phyloP scores from a whole-genome alignment of 805 yeast species.

The Metschnikowia drakensbergensis region DNA sequence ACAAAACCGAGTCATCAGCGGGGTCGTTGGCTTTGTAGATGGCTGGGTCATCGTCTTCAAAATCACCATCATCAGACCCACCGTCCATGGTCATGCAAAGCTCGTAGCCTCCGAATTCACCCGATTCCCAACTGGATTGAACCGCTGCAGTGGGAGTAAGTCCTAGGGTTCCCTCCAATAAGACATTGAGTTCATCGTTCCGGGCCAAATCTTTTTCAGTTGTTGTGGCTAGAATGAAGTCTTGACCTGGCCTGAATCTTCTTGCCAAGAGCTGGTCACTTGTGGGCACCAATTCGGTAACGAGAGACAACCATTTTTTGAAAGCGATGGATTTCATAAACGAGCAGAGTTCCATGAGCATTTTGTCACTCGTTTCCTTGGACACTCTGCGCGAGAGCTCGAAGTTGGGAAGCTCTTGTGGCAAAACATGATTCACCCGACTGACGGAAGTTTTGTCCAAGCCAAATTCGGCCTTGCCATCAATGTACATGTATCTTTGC shows the following conservation, averaged over 20 bases:
- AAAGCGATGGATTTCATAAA: constrained; percentile 62
- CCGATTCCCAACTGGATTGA: constrained; percentile 75
- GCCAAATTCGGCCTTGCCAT: constrained; percentile 48
- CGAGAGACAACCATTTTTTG: constrained; percentile 59
- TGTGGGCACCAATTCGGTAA: constrained; percentile 61
- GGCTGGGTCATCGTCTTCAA: constrained; percentile 74
- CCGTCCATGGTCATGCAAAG: constrained; percentile 70
- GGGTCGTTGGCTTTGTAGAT: constrained; percentile 58
- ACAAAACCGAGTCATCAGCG: constrained; percentile 68
- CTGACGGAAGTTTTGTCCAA: constrained; percentile 32
- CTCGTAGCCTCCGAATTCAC: constrained; percentile 95
- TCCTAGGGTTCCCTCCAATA: constrained; percentile 76
- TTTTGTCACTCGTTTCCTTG: constrained; percentile 28
- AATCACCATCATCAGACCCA: constrained; percentile 44
- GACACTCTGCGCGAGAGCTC: constrained; percentile 24
- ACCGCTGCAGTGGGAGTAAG: constrained; percentile 62
- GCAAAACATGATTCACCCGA: constrained; percentile 30
- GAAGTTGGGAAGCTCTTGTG: constrained; percentile 58
- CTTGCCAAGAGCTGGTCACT: constrained; percentile 71
- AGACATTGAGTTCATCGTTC: constrained; percentile 36
- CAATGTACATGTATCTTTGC: constrained; percentile 79
- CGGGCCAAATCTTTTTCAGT: constrained; percentile 39
- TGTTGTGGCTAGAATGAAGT: constrained; percentile 84
- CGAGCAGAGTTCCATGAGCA: constrained; percentile 50
- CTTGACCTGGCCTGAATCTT: constrained; percentile 92